Percentiles rank a stretch among this genome's conserved stretches.
These are phyloP conservation scores for Citrullus mucosospermus DNA, from an alignment of 306 rosid species.

Conservation along the genomic window DNA sequence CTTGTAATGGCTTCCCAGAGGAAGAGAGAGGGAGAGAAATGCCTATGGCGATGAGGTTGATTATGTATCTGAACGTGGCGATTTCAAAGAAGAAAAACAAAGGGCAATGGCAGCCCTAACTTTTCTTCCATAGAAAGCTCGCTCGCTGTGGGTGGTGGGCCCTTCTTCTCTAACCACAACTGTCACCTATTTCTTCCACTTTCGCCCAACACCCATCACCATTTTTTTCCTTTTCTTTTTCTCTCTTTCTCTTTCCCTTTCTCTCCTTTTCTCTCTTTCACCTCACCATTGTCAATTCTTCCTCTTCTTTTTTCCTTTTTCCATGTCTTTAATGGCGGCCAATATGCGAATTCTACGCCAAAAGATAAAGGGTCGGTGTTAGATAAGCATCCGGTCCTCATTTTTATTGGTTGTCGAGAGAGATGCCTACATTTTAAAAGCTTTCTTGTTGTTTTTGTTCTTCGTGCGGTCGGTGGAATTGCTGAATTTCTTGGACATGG, in stretches of 20 bases:
- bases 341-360: constrained; percentile 23
- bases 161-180: constrained; percentile 48
- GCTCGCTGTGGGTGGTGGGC: constrained; percentile 13
- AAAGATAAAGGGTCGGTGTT: constrained; percentile 55
- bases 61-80: neutral
- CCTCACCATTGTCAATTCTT: constrained; percentile 17
- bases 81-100: neutral
- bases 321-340: constrained; percentile 56
- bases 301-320: constrained; percentile 18
- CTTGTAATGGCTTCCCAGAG: neutral
- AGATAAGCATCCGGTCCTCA: constrained; percentile 22
- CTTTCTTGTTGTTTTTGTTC: constrained; percentile 8
- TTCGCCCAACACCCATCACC: constrained; percentile 39
- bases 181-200: constrained; percentile 50
- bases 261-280: constrained; percentile 16
- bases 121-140: constrained; percentile 3
- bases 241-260: constrained; percentile 23
- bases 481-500: neutral
- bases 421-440: constrained; percentile 28
- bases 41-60: neutral
- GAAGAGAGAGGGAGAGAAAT: neutral
- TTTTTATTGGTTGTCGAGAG: constrained; percentile 33
- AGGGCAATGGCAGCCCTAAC: neutral
- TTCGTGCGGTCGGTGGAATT: neutral
- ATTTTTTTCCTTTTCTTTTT: constrained; percentile 11